phyloP scores from a whole-genome alignment of 2,329 filamentous ascomycete genomes.

The Pseudogymnoascus sp. region DNA sequence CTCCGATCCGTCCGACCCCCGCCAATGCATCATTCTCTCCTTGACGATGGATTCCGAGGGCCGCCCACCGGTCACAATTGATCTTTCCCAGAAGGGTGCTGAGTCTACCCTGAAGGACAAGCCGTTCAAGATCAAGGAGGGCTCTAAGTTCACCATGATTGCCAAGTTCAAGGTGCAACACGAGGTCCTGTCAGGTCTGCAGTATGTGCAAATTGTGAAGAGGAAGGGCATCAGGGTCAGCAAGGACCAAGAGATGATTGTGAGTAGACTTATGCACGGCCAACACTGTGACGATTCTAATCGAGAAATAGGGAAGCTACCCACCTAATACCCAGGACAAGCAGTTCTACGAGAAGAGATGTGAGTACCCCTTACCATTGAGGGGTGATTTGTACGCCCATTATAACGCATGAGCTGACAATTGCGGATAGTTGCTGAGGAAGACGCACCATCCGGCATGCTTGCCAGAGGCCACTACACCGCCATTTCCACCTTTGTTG shows the following conservation, averaged over 20 bases:
- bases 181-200: constrained; percentile 87
- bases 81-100: constrained; percentile 67
- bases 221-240: constrained; percentile 77
- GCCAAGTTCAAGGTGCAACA: constrained; percentile 93
- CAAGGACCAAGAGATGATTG: constrained; percentile 98
- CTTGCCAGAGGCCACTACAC: constrained; percentile 85
- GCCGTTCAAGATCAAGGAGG: constrained; percentile 97
- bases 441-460: constrained; percentile 89
- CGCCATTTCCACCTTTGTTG: constrained; percentile 81
- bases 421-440: constrained; percentile 63
- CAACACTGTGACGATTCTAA: neutral
- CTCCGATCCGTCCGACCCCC: constrained; percentile 71
- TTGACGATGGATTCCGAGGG: constrained; percentile 82
- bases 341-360: constrained; percentile 81
- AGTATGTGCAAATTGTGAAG: constrained; percentile 93
- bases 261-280: constrained; percentile 38
- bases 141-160: constrained; percentile 87
- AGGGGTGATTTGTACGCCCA: constrained; percentile 1
- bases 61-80: constrained; percentile 78
- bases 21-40: constrained; percentile 87
- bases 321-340: constrained; percentile 87
- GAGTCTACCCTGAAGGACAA: constrained; percentile 76
- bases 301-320: constrained; percentile 65
- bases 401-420: constrained; percentile 3
- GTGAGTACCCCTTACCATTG: constrained; percentile 46